A percentile compares a stretch with the other conserved stretches of the same genome.
Conservation (phyloP, 1,284 basidiomycete species). For the Phellopilus nigrolimitatus region DNA sequence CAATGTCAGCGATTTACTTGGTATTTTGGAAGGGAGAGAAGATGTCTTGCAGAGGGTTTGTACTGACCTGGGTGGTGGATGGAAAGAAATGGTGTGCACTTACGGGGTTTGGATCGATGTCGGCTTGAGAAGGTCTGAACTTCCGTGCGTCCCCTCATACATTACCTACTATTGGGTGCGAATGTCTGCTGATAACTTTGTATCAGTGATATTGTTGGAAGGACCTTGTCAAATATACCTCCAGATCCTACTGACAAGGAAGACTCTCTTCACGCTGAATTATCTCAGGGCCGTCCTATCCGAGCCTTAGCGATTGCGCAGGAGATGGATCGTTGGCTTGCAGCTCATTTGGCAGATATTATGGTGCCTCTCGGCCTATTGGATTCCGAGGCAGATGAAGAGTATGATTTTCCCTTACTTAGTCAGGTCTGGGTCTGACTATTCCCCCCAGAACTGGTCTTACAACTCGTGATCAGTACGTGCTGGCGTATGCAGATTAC, state of each 20-base stretch:
- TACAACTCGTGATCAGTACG: slow-evolving; percentile 70
- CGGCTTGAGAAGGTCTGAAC: slow-evolving; percentile 74
- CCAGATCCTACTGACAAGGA: slow-evolving; percentile 74
- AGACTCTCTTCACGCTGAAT: slow-evolving; percentile 69
- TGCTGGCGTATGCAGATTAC: slow-evolving; percentile 80
- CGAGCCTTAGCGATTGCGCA: slow-evolving; percentile 62
- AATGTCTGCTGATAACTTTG: not conserved
- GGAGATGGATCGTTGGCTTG: slow-evolving; percentile 82
- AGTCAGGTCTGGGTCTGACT: slow-evolving; percentile 8
- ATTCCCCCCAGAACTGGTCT: slow-evolving; percentile 50
- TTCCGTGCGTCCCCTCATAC: slow-evolving; percentile 75
- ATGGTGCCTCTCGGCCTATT: slow-evolving; percentile 69
- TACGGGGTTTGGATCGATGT: slow-evolving; percentile 90
- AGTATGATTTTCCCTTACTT: slow-evolving; percentile 40
- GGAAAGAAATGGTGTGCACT: slow-evolving; percentile 86
- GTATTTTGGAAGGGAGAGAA: slow-evolving; percentile 75
- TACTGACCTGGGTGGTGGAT: slow-evolving; percentile 77
- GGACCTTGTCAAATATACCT: slow-evolving; percentile 68
- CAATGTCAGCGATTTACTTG: slow-evolving; percentile 70
- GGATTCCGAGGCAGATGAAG: slow-evolving; percentile 49
- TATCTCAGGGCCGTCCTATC: slow-evolving; percentile 67
- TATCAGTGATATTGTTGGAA: slow-evolving; percentile 59
- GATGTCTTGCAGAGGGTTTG: slow-evolving; percentile 67
- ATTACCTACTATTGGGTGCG: not conserved
- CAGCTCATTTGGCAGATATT: slow-evolving; percentile 85